Conservation (phyloP, 2,329 filamentous ascomycete species). For the Emergomyces orientalis region DNA sequence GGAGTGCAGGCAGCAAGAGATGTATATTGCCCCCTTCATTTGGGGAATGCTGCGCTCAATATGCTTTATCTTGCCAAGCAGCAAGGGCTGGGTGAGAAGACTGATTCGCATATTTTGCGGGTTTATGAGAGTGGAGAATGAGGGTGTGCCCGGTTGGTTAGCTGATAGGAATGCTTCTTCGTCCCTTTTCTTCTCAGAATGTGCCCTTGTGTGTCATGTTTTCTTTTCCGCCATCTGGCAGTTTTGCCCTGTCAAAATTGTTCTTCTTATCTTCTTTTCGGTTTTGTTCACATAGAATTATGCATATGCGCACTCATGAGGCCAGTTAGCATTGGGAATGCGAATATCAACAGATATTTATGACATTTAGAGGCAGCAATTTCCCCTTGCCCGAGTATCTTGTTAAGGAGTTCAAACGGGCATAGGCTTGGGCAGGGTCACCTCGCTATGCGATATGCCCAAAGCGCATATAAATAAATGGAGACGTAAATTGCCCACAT, state of each 20-base stretch:
- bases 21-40: constrained; percentile 30
- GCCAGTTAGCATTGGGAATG: not conserved
- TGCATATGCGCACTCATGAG: not conserved
- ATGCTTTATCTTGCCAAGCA: constrained; percentile 27
- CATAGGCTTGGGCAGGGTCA: not conserved
- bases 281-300: not conserved
- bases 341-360: not conserved
- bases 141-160: not conserved
- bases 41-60: constrained; percentile 31
- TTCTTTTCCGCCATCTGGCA: not conserved
- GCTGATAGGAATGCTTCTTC: not conserved
- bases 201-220: not conserved
- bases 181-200: not conserved
- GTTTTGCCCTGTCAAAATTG: not conserved
- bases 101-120: constrained; percentile 27
- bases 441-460: too few relatives aligned
- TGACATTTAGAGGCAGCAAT: not conserved
- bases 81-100: constrained; percentile 24
- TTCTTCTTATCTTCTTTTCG: not conserved
- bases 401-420: not conserved
- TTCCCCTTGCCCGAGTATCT: not conserved
- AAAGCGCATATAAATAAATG: too few relatives aligned
- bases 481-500: too few relatives aligned
- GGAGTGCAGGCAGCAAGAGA: constrained; percentile 37
- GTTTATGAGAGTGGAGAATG: constrained; percentile 20